phyloP scores from a whole-genome alignment of 2,329 filamentous ascomycete species.

The Diaporthe amygdali region DNA sequence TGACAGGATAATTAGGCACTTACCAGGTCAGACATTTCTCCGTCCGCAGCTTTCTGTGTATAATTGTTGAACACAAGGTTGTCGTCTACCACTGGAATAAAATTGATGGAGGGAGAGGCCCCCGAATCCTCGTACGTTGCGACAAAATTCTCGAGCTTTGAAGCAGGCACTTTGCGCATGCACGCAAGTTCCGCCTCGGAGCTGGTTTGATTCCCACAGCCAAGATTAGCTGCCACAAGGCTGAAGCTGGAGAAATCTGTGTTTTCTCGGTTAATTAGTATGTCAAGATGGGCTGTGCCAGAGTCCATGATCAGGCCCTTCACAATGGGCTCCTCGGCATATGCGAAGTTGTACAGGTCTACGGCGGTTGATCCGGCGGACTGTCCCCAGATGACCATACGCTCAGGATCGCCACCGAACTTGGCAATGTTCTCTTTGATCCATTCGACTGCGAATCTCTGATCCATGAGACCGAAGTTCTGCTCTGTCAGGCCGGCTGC shows the following conservation, averaged over 20 bases:
- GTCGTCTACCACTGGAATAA: slow-evolving; percentile 38
- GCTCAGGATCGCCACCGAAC: slow-evolving; percentile 54
- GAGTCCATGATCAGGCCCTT: slow-evolving; percentile 44
- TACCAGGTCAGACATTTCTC: slow-evolving; percentile 34
- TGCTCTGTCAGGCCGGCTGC: slow-evolving; percentile 34
- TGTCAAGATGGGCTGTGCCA: slow-evolving; percentile 35
- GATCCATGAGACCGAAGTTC: slow-evolving; percentile 59
- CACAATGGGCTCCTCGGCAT: slow-evolving; percentile 47
- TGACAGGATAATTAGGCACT: slow-evolving; percentile 12
- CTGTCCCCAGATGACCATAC: slow-evolving; percentile 53
- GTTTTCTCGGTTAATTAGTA: slow-evolving; percentile 3
- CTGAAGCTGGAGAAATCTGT: slow-evolving; percentile 39
- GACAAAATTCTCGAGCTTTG: slow-evolving; percentile 39
- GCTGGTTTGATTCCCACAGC: slow-evolving; percentile 40
- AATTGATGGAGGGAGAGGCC: slow-evolving; percentile 34
- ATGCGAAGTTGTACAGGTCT: slow-evolving; percentile 47
- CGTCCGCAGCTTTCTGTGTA: slow-evolving; percentile 31
- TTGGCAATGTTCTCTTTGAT: slow-evolving; percentile 51
- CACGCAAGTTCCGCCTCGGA: slow-evolving; percentile 40
- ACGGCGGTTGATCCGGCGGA: slow-evolving; percentile 47
- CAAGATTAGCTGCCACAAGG: slow-evolving; percentile 43
- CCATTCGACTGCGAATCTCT: slow-evolving; percentile 58
- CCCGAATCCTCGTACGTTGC: slow-evolving; percentile 33
- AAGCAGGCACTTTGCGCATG: slow-evolving; percentile 39
- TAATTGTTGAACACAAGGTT: slow-evolving; percentile 39